These are phyloP conservation scores for Aspergillus bombycis DNA, from an alignment of 2,329 filamentous ascomycete species.

Conservation along the genomic window DNA sequence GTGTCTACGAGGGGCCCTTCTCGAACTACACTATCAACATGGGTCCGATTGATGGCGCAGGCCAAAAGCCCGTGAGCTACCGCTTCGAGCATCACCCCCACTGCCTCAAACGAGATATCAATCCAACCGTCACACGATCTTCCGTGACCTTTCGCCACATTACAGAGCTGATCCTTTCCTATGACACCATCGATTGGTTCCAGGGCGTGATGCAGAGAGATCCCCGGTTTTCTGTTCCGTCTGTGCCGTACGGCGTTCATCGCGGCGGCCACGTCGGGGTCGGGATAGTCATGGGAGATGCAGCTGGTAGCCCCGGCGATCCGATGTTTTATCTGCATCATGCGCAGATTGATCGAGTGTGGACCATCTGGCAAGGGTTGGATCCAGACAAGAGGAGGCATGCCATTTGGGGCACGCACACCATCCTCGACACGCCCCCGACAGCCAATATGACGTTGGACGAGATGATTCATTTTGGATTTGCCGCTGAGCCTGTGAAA, in stretches of 20 bases:
- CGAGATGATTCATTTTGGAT: conserved; percentile 9
- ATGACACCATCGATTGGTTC: conserved; percentile 11
- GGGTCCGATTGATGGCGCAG: conserved; percentile 1
- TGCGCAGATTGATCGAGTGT: conserved; percentile 15
- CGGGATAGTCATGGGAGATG: conserved; percentile 9
- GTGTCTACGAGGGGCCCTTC: conserved; percentile 12
- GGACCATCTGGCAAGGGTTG: conserved; percentile 13
- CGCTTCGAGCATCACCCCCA: conserved; percentile 12
- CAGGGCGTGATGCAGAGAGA: conserved; percentile 8
- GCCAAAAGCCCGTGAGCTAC: background rate
- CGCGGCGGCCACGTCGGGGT: conserved; percentile 6
- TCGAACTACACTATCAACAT: conserved; percentile 10
- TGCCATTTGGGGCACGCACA: conserved; percentile 10
- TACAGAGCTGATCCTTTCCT: conserved; percentile 6
- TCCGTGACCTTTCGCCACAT: conserved; percentile 2
- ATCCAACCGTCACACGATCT: background rate
- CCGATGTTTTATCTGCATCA: conserved; percentile 18
- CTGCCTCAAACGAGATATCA: conserved; percentile 11
- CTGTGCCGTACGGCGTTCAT: conserved; percentile 2
- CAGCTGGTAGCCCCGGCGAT: conserved; percentile 10
- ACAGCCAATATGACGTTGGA: conserved; percentile 14
- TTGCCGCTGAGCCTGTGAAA: background rate
- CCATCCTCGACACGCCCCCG: background rate
- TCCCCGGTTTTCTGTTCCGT: background rate
- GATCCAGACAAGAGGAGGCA: conserved; percentile 4